Conservation (phyloP, 2,329 filamentous ascomycete species). For the Colletotrichum orchidophilum region DNA sequence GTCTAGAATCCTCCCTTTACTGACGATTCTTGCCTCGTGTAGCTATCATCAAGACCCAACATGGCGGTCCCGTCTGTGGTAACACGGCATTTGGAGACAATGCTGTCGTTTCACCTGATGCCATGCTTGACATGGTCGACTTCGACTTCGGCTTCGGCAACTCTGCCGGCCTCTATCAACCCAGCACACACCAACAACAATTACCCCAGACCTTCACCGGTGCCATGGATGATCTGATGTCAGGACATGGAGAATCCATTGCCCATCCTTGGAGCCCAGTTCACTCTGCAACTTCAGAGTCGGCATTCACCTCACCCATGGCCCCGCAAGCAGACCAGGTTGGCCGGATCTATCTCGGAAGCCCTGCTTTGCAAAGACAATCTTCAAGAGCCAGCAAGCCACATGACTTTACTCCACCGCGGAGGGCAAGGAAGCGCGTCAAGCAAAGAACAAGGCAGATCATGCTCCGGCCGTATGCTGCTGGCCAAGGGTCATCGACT, state of each 20-base stretch:
- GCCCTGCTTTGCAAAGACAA: not conserved
- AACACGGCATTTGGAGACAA: conserved; percentile 37
- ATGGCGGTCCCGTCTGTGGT: not conserved
- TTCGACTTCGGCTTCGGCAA: conserved; percentile 49
- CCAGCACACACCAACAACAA: conserved; percentile 38
- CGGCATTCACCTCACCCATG: conserved; percentile 25
- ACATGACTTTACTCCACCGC: not conserved
- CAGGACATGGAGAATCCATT: conserved; percentile 22
- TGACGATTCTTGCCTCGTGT: conserved; percentile 19
- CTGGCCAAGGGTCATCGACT: conserved; percentile 35
- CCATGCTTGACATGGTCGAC: conserved; percentile 43
- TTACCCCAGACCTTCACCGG: conserved; percentile 36
- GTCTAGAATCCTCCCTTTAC: conserved; percentile 23
- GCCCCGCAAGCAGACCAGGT: conserved; percentile 6
- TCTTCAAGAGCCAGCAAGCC: not conserved
- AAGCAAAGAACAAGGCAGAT: conserved; percentile 45
- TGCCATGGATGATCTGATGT: conserved; percentile 27
- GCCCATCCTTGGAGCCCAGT: conserved; percentile 27
- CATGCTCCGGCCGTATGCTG: conserved; percentile 36
- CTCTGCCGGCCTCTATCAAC: conserved; percentile 40
- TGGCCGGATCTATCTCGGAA: conserved; percentile 16
- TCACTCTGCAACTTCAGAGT: conserved; percentile 26
- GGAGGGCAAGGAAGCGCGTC: conserved; percentile 27
- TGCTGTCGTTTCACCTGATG: conserved; percentile 41
- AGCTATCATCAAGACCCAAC: conserved; percentile 30